Evolutionary conservation across 129 eudicot genomes (phyloP).

Genomic region (Mikania micrantha): DNA sequence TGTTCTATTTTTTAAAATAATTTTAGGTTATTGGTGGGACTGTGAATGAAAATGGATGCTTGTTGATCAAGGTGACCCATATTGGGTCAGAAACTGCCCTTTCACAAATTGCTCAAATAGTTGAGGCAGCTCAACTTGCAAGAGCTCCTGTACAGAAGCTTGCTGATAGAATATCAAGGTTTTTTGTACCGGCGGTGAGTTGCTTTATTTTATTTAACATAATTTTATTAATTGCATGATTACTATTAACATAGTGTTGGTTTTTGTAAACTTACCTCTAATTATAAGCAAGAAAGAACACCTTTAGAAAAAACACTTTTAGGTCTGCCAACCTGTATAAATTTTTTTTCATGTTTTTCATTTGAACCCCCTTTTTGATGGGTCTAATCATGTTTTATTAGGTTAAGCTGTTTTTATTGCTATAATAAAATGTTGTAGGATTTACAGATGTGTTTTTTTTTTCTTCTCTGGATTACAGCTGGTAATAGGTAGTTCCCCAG

Average conservation of each 20-base stretch:
- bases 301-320: neutral
- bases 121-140: conserved; percentile 39
- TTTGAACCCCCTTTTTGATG: too few species aligned
- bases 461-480: too few species aligned
- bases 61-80: conserved; percentile 34
- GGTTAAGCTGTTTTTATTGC: too few species aligned
- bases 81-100: conserved; percentile 44
- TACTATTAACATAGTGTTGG: neutral
- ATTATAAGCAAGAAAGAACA: neutral
- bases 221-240: too few species aligned
- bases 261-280: neutral
- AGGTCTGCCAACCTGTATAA: neutral
- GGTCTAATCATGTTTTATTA: too few species aligned
- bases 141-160: conserved; percentile 45
- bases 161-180: conserved; percentile 34
- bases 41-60: conserved; percentile 35
- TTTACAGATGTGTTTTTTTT: too few species aligned
- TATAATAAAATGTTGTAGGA: too few species aligned
- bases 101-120: conserved; percentile 33
- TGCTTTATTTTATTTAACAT: neutral
- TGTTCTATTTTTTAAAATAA: neutral
- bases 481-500: too few species aligned
- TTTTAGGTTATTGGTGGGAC: conserved; percentile 42
- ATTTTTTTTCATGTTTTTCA: too few species aligned
- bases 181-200: conserved; percentile 38